Conservation (phyloP, 2,329 filamentous ascomycete genomes). For the Aspergillus jensenii region DNA sequence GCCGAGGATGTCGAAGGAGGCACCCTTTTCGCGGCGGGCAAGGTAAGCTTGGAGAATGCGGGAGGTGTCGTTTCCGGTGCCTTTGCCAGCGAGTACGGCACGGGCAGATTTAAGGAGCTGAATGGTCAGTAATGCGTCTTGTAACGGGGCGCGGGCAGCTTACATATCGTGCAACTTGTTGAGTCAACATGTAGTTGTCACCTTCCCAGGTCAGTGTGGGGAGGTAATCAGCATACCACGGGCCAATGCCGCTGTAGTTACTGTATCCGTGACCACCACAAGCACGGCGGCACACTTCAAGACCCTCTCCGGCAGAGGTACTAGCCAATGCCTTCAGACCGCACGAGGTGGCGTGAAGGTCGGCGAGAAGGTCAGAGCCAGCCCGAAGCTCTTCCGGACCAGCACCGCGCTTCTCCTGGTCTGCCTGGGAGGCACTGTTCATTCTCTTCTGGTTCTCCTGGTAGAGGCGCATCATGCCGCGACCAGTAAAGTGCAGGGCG, state of each 20-base stretch:
- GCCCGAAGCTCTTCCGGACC: constrained; percentile 68
- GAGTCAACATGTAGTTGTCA: constrained; percentile 80
- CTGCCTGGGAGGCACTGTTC: constrained; percentile 48
- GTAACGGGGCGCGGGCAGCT: constrained; percentile 21
- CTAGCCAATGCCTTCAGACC: constrained; percentile 73
- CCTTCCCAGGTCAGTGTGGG: constrained; percentile 73
- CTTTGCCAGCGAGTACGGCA: constrained; percentile 64
- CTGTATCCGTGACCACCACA: constrained; percentile 78
- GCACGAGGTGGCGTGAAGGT: constrained; percentile 74
- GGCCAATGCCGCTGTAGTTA: constrained; percentile 72
- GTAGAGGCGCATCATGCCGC: constrained; percentile 73
- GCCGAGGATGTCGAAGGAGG: constrained; percentile 72
- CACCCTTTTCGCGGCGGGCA: constrained; percentile 65
- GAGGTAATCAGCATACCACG: constrained; percentile 73
- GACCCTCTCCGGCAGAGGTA: constrained; percentile 70
- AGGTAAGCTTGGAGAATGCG: constrained; percentile 66
- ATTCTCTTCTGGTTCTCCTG: constrained; percentile 70
- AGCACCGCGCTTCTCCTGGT: constrained; percentile 53
- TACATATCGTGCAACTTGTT: constrained; percentile 73
- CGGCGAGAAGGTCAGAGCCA: constrained; percentile 67
- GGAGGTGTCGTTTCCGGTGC: constrained; percentile 67
- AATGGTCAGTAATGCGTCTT: neutral
- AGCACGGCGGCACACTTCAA: constrained; percentile 72
- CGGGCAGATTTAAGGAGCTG: constrained; percentile 72
- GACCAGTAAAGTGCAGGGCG: constrained; percentile 76